A percentile compares a stretch with the other conserved stretches of the same genome.
phyloP scores from a whole-genome alignment of 352 stramenopile genomes.

The Achlya hypogyna region DNA sequence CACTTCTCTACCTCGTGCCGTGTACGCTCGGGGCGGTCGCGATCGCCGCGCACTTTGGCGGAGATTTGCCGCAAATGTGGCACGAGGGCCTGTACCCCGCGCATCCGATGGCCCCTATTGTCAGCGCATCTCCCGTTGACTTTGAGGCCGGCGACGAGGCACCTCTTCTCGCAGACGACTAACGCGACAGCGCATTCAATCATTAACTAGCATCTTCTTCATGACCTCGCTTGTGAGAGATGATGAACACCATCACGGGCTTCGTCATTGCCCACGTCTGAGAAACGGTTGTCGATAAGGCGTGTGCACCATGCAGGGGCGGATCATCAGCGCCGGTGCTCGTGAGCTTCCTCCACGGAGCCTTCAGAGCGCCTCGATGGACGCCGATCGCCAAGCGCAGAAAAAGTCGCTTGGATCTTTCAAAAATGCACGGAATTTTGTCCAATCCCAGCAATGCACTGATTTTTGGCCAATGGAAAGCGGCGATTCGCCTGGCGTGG shows the following conservation, averaged over 20 bases:
- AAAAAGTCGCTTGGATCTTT: no score
- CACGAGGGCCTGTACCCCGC: constrained; percentile 9
- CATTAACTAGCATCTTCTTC: neutral
- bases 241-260: neutral
- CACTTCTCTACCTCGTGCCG: constrained; percentile 94
- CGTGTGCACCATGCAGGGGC: no score
- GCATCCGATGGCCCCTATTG: constrained; percentile 4
- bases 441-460: no score
- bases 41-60: constrained; percentile 28
- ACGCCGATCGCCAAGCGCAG: no score
- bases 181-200: neutral
- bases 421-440: no score
- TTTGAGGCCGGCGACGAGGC: neutral
- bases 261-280: neutral
- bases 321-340: no score
- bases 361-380: no score
- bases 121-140: neutral
- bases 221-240: neutral
- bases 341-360: no score
- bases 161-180: neutral
- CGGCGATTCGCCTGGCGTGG: no score
- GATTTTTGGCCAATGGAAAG: neutral
- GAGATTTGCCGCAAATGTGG: constrained; percentile 17
- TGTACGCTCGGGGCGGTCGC: constrained; percentile 82
- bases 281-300: no score